Conservation (phyloP, 2,329 filamentous ascomycete species). For the Aureobasidium leucospermi region DNA sequence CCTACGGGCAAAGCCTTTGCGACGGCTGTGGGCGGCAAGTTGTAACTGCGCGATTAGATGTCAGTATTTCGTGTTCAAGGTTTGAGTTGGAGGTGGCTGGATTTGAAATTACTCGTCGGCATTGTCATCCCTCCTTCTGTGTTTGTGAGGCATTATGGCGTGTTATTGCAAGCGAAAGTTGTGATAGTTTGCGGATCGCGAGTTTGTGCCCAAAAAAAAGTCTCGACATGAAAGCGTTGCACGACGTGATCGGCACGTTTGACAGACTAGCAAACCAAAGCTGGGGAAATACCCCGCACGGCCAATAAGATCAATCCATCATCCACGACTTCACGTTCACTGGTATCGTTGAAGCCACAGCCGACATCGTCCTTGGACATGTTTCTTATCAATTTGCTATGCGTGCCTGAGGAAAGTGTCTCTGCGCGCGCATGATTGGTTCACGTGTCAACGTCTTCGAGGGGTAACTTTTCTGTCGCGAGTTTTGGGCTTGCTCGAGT, state of each 20-base stretch:
- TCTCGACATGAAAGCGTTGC: neutral
- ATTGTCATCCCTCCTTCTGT: constrained; percentile 27
- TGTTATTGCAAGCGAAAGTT: neutral
- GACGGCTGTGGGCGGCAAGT: constrained; percentile 54
- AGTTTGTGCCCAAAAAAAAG: neutral
- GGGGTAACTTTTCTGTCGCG: neutral
- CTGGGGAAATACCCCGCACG: neutral
- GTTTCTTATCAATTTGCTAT: neutral
- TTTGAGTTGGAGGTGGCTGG: constrained; percentile 21
- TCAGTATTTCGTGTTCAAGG: constrained; percentile 37
- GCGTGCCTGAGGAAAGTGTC: neutral
- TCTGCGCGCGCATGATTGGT: neutral
- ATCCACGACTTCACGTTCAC: neutral
- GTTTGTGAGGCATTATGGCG: constrained; percentile 25
- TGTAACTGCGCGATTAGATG: constrained; percentile 34
- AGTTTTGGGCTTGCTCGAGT: neutral
- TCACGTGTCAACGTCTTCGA: neutral
- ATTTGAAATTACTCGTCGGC: constrained; percentile 27
- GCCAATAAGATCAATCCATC: neutral
- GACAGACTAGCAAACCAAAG: neutral
- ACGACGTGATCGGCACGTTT: constrained; percentile 1
- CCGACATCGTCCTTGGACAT: neutral
- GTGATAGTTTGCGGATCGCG: neutral
- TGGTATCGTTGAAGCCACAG: neutral
- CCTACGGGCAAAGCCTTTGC: constrained; percentile 53